Conservation (phyloP, 106 monocot species). For the Vanilla planifolia region DNA sequence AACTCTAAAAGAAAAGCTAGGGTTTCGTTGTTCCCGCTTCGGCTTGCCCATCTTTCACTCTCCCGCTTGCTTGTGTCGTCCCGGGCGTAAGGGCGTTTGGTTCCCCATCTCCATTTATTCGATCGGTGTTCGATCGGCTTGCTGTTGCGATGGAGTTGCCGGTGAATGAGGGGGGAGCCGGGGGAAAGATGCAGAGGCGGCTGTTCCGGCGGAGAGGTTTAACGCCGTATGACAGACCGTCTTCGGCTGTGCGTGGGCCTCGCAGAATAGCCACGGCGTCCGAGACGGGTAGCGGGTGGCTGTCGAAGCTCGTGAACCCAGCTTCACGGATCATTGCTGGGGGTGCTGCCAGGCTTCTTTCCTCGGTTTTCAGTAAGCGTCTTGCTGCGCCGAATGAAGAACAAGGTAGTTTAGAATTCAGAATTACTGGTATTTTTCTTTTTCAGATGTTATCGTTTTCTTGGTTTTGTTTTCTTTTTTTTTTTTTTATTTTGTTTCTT, state of each 20-base stretch:
- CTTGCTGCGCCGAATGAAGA: constrained; percentile 14
- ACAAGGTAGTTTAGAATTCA: neutral
- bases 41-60: too few species aligned
- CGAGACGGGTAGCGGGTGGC: constrained; percentile 24
- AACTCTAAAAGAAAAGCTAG: too few species aligned
- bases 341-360: constrained; percentile 40
- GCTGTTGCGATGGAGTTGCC: constrained; percentile 12
- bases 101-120: too few species aligned
- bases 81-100: too few species aligned
- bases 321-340: constrained; percentile 37
- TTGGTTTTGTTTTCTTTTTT: neutral
- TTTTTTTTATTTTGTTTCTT: neutral
- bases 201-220: constrained; percentile 13
- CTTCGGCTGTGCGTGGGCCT: constrained; percentile 12
- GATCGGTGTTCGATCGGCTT: too few species aligned
- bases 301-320: constrained; percentile 52
- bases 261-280: neutral
- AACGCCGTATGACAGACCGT: constrained; percentile 47
- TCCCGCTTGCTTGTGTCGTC: too few species aligned
- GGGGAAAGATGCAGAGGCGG: constrained; percentile 33
- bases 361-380: constrained; percentile 43
- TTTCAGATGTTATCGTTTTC: neutral
- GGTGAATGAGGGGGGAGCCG: constrained; percentile 31
- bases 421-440: neutral
- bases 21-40: too few species aligned